Evolutionary conservation across 148 eudicot species (phyloP).

Genomic region (Chenopodium quinoa): DNA sequence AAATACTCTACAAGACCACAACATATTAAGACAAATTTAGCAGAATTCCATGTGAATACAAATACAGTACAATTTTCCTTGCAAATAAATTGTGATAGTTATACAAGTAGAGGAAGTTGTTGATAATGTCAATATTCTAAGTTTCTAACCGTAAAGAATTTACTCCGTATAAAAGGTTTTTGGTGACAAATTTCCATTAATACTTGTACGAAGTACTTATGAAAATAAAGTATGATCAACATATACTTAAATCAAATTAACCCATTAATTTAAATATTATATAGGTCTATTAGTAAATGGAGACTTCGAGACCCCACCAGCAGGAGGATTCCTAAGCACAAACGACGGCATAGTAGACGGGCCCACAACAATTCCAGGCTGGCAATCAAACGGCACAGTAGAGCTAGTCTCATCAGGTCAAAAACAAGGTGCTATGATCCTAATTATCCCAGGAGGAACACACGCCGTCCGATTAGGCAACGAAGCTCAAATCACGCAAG

Average conservation of each 20-base stretch:
- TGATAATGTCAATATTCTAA: too few species aligned
- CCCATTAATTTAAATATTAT: not conserved
- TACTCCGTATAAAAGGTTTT: too few species aligned
- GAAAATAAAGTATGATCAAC: not conserved
- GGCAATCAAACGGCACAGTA: constrained; percentile 85
- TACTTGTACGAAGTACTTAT: too few species aligned
- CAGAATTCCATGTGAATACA: too few species aligned
- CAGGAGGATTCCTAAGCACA: constrained; percentile 66
- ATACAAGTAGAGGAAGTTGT: too few species aligned
- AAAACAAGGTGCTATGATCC: constrained; percentile 96
- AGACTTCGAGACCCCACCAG: constrained; percentile 84
- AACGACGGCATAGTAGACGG: constrained; percentile 45
- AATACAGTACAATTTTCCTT: too few species aligned
- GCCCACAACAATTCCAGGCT: constrained; percentile 57
- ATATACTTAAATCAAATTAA: not conserved
- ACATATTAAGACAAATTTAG: too few species aligned
- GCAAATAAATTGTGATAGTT: too few species aligned
- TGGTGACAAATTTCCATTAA: too few species aligned
- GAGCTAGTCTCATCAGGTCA: constrained; percentile 83
- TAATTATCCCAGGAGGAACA: constrained; percentile 83
- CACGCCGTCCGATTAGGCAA: constrained; percentile 90
- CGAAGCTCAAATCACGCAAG: constrained; percentile 89
- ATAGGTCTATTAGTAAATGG: constrained; percentile 81
- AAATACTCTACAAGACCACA: too few species aligned
- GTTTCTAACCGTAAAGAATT: too few species aligned